These are phyloP conservation scores for Rhypophila decipiens DNA, from an alignment of 495 filamentous ascomycete genomes.

Conservation along the genomic window DNA sequence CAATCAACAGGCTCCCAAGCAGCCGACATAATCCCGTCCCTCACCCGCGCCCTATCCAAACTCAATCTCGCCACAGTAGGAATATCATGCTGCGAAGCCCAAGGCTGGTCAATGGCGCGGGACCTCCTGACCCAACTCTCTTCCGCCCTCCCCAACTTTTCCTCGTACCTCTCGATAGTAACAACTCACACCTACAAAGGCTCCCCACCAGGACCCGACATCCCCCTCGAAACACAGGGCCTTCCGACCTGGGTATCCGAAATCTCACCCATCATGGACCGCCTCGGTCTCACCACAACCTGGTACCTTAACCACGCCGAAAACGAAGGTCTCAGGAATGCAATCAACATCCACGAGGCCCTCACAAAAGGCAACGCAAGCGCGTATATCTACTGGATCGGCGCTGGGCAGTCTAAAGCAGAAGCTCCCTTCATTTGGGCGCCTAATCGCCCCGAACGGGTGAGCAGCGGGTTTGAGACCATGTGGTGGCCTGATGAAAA, in stretches of 20 bases:
- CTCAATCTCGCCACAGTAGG: conserved; percentile 29
- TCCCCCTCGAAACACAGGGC: conserved; percentile 13
- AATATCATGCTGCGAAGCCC: conserved; percentile 48
- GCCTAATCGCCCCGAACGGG: conserved; percentile 2
- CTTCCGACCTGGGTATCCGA: conserved; percentile 19
- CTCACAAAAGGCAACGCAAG: conserved; percentile 40
- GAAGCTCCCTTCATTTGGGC: conserved; percentile 14
- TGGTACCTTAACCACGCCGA: conserved; percentile 35
- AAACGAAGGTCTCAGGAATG: conserved; percentile 49
- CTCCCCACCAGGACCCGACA: conserved; percentile 23
- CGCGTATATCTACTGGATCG: conserved; percentile 47
- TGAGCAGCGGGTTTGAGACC: not conserved
- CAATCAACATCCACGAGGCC: conserved; percentile 41
- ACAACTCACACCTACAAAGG: conserved; percentile 46
- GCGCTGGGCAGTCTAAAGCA: not conserved
- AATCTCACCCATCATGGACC: conserved; percentile 15
- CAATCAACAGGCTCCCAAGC: conserved; percentile 42
- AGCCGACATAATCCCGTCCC: conserved; percentile 37
- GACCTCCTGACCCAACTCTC: conserved; percentile 35
- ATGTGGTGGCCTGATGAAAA: conserved; percentile 6
- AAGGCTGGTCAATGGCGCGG: conserved; percentile 40
- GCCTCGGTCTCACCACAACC: conserved; percentile 26
- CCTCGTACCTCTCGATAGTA: conserved; percentile 35
- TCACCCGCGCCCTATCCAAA: conserved; percentile 32
- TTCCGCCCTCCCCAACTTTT: conserved; percentile 36